Evolutionary conservation across 164 flowering plant genomes (phyloP), one percentile per base, ranked within the genome.

Genomic region (Houttuynia cordata): DNA sequence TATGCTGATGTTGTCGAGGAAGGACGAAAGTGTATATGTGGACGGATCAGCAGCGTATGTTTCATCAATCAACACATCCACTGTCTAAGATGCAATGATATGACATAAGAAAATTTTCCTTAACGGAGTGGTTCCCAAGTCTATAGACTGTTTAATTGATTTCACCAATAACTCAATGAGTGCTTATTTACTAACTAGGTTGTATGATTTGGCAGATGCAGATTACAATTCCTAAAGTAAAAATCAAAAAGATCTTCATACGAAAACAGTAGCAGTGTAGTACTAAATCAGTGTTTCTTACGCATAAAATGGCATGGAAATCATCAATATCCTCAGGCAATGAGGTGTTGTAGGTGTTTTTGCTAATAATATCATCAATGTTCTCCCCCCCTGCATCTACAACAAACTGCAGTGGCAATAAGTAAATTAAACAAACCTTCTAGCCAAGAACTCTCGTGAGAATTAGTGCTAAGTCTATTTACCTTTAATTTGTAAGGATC

Each of bases 321-420:
- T 76, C 78, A 7, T 94, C 99, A 64, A 81, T 24, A 60, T 91
- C 96, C 51, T 94, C 97, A 24, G 89, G 80, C 64, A 73, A 65
- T 5, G 99, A 82, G 54, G 67, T 69, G 75, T 91, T 84, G 55
- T 86, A 91, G 0, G 80, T 73, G 51, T 67, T 69, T 68, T 76
- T 81, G 70, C 74, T 88, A 75, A 94, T 81, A 4, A 95, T 82
- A 7, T 57, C 71, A 60, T 91, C 96, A 8, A 94, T 61, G 62
- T 84, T 88, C 72, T 83, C 96, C 20, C 97, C 99, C n/a, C 99
- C 95, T 55, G 99, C 93, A 83, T 91, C 99, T 76, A 79, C 89
- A 52, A 87, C 82, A 57, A 69, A 82, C 93, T 89, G 81, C 58
- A 54, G 15, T 51, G 22, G 24, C 30, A 22, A 8, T 19, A 17